A percentile compares a stretch with the other conserved stretches of the same genome.
phyloP scores from a whole-genome alignment of 192 early-diverging fungal genomes.

The Podila verticillata region DNA sequence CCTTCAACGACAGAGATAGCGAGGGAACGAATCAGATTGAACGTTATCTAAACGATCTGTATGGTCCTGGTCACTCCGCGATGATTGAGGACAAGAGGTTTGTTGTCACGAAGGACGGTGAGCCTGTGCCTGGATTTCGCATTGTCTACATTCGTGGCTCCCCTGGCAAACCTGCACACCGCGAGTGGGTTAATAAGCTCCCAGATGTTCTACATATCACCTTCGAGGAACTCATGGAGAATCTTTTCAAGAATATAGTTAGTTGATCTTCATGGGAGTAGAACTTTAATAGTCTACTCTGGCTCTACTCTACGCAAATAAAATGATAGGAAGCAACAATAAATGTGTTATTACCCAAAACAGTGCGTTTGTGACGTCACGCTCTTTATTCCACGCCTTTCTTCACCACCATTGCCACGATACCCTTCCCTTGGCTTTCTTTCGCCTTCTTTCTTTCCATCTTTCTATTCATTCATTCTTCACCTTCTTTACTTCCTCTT shows the following conservation, averaged over 20 bases:
- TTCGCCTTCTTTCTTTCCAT: no score
- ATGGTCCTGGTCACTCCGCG: conserved; percentile 24
- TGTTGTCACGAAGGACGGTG: conserved; percentile 21
- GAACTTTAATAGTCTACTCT: not conserved
- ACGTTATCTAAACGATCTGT: conserved; percentile 24
- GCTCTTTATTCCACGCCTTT: no score
- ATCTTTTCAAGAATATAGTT: conserved; percentile 34
- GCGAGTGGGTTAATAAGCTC: conserved; percentile 13
- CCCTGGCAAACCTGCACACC: conserved; percentile 26
- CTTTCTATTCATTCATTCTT: no score
- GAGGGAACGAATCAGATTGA: conserved; percentile 35
- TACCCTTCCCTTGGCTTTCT: no score
- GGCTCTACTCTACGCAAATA: not conserved
- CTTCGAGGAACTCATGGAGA: conserved; percentile 43
- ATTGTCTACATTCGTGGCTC: conserved; percentile 48
- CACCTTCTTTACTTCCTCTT: no score
- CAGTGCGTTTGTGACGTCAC: no score
- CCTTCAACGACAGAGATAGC: conserved; percentile 20
- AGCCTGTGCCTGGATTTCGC: conserved; percentile 19
- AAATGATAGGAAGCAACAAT: not conserved
- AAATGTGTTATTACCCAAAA: no score
- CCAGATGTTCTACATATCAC: conserved; percentile 35
- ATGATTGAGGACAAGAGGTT: conserved; percentile 12
- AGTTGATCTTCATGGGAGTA: not conserved
- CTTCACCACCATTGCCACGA: no score